Evolutionary conservation across 345 rosid species (phyloP).

Genomic region (Eucalyptus paniculata): DNA sequence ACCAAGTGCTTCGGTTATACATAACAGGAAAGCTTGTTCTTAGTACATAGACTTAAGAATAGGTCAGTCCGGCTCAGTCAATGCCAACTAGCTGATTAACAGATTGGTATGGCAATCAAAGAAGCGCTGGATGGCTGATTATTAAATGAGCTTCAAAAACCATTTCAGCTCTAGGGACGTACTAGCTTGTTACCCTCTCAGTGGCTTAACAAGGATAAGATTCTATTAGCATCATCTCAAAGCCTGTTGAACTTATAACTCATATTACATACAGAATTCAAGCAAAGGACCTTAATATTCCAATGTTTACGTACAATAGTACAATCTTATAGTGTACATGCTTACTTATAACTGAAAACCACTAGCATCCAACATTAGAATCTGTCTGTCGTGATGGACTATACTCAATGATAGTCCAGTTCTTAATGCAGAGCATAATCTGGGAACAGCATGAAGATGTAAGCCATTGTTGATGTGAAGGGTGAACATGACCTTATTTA

Average conservation of each 20-base stretch:
- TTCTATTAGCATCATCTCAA: neutral
- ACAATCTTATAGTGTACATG: neutral
- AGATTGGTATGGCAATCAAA: neutral
- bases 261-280: neutral
- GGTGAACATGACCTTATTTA: conserved; percentile 48
- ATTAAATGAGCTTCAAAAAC: neutral
- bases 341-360: neutral
- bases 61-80: neutral
- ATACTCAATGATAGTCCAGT: neutral
- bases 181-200: neutral
- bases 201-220: neutral
- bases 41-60: neutral
- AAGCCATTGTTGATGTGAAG: conserved; percentile 64
- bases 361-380: neutral
- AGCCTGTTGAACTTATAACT: neutral
- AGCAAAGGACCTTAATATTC: neutral
- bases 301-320: neutral
- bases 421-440: neutral
- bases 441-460: conserved; percentile 23
- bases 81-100: neutral
- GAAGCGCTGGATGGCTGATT: neutral
- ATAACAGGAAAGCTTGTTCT: neutral
- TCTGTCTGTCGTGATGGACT: neutral
- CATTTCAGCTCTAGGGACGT: neutral
- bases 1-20: neutral